These are phyloP conservation scores for Salix suchowensis DNA, from an alignment of 345 rosid genomes.

Conservation along the genomic window DNA sequence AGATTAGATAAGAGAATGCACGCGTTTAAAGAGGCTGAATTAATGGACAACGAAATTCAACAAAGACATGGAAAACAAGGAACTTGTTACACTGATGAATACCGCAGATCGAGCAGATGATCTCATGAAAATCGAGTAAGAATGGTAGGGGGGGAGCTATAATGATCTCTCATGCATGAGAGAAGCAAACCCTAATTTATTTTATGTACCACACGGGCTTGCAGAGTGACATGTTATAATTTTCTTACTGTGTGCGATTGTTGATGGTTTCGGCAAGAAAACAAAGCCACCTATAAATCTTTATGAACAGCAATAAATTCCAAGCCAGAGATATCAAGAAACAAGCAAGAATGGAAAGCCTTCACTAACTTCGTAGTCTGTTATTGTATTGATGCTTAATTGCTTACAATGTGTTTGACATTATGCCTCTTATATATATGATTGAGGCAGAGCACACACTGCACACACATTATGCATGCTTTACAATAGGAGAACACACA, in stretches of 20 bases:
- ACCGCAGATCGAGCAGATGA: not conserved
- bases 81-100: not conserved
- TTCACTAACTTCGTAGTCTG: too few relatives aligned
- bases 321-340: not conserved
- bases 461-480: too few relatives aligned
- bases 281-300: conserved; percentile 1
- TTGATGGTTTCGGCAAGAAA: conserved; percentile 9
- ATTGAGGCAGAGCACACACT: too few relatives aligned
- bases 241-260: not conserved
- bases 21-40: not conserved
- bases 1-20: not conserved
- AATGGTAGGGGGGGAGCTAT: not conserved
- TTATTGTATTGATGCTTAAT: too few relatives aligned
- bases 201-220: not conserved
- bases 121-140: not conserved
- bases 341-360: not conserved
- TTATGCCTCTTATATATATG: too few relatives aligned
- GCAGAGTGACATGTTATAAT: not conserved
- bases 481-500: too few relatives aligned
- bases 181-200: not conserved
- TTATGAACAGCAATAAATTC: not conserved
- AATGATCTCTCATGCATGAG: not conserved
- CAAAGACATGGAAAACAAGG: not conserved
- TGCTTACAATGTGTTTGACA: too few relatives aligned
- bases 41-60: not conserved